Conservation (phyloP, 208 protist species). For the Trypanosoma melophagium region DNA sequence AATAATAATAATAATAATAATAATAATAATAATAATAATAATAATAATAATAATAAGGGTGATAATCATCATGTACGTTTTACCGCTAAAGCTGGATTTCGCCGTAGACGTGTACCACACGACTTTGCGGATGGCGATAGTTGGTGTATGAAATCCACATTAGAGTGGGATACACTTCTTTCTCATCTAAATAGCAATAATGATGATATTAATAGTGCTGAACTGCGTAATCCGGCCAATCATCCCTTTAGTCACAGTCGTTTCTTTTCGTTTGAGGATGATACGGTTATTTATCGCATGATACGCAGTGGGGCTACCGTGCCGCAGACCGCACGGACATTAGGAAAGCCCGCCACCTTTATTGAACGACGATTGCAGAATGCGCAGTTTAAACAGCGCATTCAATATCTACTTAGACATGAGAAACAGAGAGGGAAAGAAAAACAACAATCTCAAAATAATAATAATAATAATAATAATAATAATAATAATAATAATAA, state of each 20-base stretch:
- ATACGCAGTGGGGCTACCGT: constrained; percentile 83
- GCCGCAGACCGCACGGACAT: constrained; percentile 67
- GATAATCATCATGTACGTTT: constrained; percentile 31
- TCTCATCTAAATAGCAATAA: constrained; percentile 34
- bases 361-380: constrained; percentile 83
- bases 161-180: constrained; percentile 79
- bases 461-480: too few relatives aligned
- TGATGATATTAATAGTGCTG: too few relatives aligned
- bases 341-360: constrained; percentile 86
- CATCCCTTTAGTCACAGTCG: constrained; percentile 88
- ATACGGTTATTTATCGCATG: constrained; percentile 80
- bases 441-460: too few relatives aligned
- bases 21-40: neutral
- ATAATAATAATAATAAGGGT: neutral
- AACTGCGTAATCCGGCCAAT: constrained; percentile 81
- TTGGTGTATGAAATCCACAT: constrained; percentile 76
- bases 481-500: neutral
- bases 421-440: too few relatives aligned
- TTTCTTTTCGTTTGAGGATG: constrained; percentile 87
- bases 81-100: constrained; percentile 40
- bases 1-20: neutral
- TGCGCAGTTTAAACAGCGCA: constrained; percentile 83
- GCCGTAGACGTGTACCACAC: constrained; percentile 65
- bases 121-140: constrained; percentile 85
- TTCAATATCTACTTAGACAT: constrained; percentile 75